Evolutionary conservation across 2,329 filamentous ascomycete species (phyloP), one percentile per base, ranked within the genome.

Genomic region (Monilinia polystroma): DNA sequence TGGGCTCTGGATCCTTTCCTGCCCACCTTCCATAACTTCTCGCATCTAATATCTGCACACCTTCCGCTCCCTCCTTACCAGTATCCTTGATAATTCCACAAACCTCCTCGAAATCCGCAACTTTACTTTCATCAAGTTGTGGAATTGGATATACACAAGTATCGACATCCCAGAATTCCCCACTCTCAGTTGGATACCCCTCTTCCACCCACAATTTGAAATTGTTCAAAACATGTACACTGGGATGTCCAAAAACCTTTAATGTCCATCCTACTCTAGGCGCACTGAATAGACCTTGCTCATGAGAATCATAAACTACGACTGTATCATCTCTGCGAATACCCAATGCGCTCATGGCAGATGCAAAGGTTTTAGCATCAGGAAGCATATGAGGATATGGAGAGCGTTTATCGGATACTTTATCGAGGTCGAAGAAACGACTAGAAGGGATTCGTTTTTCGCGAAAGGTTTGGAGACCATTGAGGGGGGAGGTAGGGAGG

Each of bases 301-400:
- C 93, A 70, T 92, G 89, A 38, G 88, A 90, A 77, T 99, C 95
- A 76, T 99, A 99, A 6, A 99, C 92, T 0, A 99, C 95, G 4
- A 99, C 86, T 47, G 88, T 90, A 72, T 99, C 95, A 72, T 97
- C 92, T 70, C 87, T 87, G 66, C 88, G 86, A 71, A 99, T 95
- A 10, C 95, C 95, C 59, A 99, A 80, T 71, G 90, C 86, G 73
- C 90, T 89, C 93, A 99, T 96, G 53, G 93, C 92, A 64, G 89
- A 85, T 55, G 92, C 91, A 76, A 99, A 98, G 63, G 87, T 84
- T 74, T 91, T 87, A 49, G 91, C 83, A 10, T 85, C 89, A 3
- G 95, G 95, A 3, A 99, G 86, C 95, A 99, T 99, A 78, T 99
- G 95, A 10, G 95, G 94, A 77, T 97, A 98, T 1, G 92, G 90